Conservation (phyloP, 2,329 filamentous ascomycete genomes). For the Fusarium sp. region DNA sequence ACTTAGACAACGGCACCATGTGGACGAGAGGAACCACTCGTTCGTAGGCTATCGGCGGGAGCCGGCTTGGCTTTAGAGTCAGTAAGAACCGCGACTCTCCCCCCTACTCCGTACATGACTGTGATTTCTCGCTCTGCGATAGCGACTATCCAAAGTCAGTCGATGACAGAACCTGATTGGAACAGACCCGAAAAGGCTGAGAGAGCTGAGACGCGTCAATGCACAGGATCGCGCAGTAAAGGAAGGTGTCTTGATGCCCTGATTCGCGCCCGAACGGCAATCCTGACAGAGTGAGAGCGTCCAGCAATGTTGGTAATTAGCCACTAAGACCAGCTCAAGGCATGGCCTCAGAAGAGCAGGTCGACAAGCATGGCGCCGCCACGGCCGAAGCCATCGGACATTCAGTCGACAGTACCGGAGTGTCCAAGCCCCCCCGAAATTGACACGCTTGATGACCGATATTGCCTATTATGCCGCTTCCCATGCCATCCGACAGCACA, state of each 20-base stretch:
- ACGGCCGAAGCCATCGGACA: constrained; percentile 44
- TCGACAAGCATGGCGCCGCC: constrained; percentile 46
- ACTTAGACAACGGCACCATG: constrained; percentile 13
- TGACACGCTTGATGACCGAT: not conserved
- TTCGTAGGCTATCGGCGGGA: constrained; percentile 38
- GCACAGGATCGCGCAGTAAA: not conserved
- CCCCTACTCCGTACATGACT: constrained; percentile 17
- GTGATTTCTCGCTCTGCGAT: constrained; percentile 3
- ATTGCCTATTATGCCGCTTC: constrained; percentile 9
- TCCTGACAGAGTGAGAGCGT: constrained; percentile 11
- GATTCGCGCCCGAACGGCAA: constrained; percentile 19
- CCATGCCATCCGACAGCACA: not conserved
- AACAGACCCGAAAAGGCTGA: constrained; percentile 5
- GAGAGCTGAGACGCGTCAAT: constrained; percentile 9
- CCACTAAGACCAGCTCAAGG: constrained; percentile 29
- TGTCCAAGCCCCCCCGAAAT: constrained; percentile 23
- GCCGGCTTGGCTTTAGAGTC: constrained; percentile 32
- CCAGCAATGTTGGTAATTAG: constrained; percentile 9
- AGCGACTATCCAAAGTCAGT: constrained; percentile 10
- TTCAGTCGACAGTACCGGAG: constrained; percentile 29
- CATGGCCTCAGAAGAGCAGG: constrained; percentile 42
- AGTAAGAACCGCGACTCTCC: constrained; percentile 23
- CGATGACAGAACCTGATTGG: constrained; percentile 16
- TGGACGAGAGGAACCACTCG: constrained; percentile 12
- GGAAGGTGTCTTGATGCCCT: not conserved